Evolutionary conservation across 2,329 filamentous ascomycete genomes (phyloP).

Genomic region (Ceratocystiopsis brevicomis): DNA sequence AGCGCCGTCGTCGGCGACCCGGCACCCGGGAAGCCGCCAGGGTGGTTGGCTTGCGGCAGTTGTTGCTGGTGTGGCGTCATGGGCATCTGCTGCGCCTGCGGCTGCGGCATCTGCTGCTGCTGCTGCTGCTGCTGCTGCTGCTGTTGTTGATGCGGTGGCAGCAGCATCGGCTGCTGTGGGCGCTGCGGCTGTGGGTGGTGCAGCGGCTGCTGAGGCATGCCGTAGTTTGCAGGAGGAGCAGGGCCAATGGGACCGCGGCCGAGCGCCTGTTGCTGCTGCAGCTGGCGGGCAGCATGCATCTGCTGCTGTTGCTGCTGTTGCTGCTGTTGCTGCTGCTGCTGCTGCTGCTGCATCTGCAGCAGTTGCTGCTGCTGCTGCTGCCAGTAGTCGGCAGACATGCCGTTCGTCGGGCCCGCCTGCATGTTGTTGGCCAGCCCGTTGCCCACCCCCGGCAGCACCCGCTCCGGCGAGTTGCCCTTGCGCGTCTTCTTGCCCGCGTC

Average conservation of each 20-base stretch:
- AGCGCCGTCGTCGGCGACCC: too few species aligned
- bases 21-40: too few species aligned
- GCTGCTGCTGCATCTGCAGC: background rate
- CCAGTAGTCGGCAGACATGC: too few species aligned
- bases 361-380: background rate
- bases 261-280: slow-evolving; percentile 11
- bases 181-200: background rate
- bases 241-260: background rate
- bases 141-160: background rate
- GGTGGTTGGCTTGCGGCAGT: background rate
- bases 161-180: background rate
- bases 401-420: too few species aligned
- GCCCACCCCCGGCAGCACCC: slow-evolving; percentile 18
- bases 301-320: slow-evolving; percentile 8
- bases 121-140: slow-evolving; percentile 2
- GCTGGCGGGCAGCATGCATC: slow-evolving; percentile 5
- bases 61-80: slow-evolving; percentile 1
- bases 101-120: background rate
- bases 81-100: slow-evolving; percentile 1
- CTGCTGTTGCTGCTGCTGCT: background rate
- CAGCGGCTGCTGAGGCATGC: slow-evolving; percentile 1
- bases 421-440: background rate
- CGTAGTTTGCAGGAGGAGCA: background rate
- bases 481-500: slow-evolving; percentile 40
- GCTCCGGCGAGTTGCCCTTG: slow-evolving; percentile 33